Evolutionary conservation across 805 yeast species (phyloP).

Genomic region (Jamesozyma hellenica): DNA sequence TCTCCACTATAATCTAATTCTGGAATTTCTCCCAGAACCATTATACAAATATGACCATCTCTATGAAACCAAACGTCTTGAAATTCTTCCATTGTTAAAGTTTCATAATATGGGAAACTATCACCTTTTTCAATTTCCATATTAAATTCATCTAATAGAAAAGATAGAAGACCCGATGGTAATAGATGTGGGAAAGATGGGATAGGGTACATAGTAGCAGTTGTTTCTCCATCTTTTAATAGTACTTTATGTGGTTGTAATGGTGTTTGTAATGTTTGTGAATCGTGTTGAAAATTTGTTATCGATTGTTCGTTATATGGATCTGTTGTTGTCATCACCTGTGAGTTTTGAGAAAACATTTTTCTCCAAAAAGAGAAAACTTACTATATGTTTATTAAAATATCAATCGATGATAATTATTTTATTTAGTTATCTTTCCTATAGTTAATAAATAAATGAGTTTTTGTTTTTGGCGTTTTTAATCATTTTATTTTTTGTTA

Average conservation of each 20-base stretch:
- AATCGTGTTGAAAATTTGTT: background rate
- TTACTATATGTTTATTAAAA: too few species aligned
- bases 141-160: constrained; percentile 84
- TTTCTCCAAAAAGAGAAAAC: too few species aligned
- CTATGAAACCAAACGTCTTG: constrained; percentile 69
- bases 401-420: too few species aligned
- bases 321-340: background rate
- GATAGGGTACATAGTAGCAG: constrained; percentile 88
- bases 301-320: background rate
- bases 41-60: constrained; percentile 41
- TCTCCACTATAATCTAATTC: constrained; percentile 32
- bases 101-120: constrained; percentile 77
- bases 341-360: background rate
- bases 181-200: constrained; percentile 45
- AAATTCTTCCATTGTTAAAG: constrained; percentile 65
- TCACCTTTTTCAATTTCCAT: constrained; percentile 87
- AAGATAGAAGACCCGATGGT: constrained; percentile 70
- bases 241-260: constrained; percentile 60
- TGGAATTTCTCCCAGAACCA: constrained; percentile 68
- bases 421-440: too few species aligned
- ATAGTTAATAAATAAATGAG: too few species aligned
- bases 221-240: constrained; percentile 78
- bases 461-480: too few species aligned
- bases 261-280: constrained; percentile 10
- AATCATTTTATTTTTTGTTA: too few species aligned